Conservation (phyloP, 139 green algal species). For the Chlorella sp. region DNA sequence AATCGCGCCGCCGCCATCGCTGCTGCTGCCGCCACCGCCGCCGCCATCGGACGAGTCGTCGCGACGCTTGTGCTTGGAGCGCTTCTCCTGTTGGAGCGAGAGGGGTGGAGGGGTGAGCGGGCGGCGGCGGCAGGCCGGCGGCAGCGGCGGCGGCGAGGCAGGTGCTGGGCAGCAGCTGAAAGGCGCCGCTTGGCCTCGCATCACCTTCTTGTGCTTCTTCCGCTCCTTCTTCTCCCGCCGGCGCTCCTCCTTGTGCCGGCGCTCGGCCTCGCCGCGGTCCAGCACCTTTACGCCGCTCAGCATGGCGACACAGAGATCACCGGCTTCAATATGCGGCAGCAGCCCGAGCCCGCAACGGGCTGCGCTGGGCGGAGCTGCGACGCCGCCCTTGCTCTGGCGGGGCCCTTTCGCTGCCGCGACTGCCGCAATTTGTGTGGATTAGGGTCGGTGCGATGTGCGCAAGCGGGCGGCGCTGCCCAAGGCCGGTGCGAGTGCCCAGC, state of each 20-base stretch:
- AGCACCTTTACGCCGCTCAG: constrained; percentile 54
- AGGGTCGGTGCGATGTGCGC: too few species aligned
- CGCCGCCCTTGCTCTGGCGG: too few species aligned
- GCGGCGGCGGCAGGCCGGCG: not conserved
- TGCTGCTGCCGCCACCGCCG: constrained; percentile 18
- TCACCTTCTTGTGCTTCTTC: constrained; percentile 57
- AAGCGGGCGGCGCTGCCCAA: too few species aligned
- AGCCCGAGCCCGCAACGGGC: too few species aligned
- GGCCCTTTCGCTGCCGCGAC: too few species aligned
- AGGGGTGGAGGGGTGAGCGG: not conserved
- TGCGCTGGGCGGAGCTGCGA: too few species aligned
- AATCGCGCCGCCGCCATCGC: not conserved
- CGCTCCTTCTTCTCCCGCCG: constrained; percentile 42
- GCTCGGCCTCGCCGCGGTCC: constrained; percentile 47
- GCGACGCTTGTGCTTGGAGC: constrained; percentile 17
- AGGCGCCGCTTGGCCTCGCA: too few species aligned
- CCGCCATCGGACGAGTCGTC: not conserved
- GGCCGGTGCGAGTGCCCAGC: too few species aligned
- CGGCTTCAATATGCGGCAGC: too few species aligned
- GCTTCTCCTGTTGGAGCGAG: constrained; percentile 33
- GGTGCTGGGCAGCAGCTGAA: not conserved
- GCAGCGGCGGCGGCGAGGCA: not conserved
- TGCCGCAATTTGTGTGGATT: too few species aligned
- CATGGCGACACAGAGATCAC: constrained; percentile 21
- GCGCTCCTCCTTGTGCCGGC: constrained; percentile 40